Evolutionary conservation across 306 rosid genomes (phyloP).

Genomic region (Rosa multiflora): DNA sequence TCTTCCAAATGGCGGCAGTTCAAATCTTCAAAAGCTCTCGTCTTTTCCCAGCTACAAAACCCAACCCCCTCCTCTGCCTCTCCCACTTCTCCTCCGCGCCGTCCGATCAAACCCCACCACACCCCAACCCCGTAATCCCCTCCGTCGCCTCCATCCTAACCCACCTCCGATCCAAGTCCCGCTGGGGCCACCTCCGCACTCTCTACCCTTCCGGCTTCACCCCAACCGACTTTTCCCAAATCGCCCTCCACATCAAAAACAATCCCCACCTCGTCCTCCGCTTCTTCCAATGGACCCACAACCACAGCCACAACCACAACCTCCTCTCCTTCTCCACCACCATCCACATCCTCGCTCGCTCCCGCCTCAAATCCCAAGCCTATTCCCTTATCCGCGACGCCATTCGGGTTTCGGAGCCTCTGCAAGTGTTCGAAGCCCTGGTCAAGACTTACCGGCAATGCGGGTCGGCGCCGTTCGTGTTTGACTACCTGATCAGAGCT

Average conservation of each 20-base stretch:
- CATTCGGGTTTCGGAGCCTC: conserved; percentile 34
- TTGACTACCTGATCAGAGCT: conserved; percentile 65
- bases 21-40: conserved; percentile 27
- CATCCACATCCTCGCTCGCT: conserved; percentile 71
- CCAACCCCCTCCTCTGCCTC: conserved; percentile 6
- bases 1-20: conserved; percentile 25
- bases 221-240: conserved; percentile 56
- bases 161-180: conserved; percentile 71
- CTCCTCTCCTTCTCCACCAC: conserved; percentile 62
- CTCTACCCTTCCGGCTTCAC: conserved; percentile 53
- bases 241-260: conserved; percentile 49
- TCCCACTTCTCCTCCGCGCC: conserved; percentile 17
- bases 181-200: conserved; percentile 61
- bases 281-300: conserved; percentile 64
- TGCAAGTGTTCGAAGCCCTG: conserved; percentile 59
- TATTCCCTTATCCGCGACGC: conserved; percentile 42
- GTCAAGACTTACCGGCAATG: conserved; percentile 55
- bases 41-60: conserved; percentile 16
- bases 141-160: conserved; percentile 54
- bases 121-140: conserved; percentile 19
- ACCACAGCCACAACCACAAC: conserved; percentile 56
- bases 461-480: conserved; percentile 79
- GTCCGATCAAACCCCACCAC: background rate
- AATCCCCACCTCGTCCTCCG: conserved; percentile 72
- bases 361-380: conserved; percentile 59